Percentiles rank a stretch among this genome's conserved stretches.
phyloP scores from a whole-genome alignment of 1,139 yeast species.

The Diutina scorzettiae region DNA sequence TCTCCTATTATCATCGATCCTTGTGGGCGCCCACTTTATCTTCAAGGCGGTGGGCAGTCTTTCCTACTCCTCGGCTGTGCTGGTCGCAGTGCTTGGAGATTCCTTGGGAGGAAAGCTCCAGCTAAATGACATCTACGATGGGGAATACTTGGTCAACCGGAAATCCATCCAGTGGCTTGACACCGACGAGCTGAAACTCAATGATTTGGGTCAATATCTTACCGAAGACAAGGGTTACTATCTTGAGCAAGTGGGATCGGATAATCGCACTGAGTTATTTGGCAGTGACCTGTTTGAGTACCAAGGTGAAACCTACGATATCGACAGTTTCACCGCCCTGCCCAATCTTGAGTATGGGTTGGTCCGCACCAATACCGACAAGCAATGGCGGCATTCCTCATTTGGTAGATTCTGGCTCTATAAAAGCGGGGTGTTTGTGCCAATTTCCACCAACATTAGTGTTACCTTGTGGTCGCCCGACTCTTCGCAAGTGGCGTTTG shows the following conservation, averaged over 20 bases:
- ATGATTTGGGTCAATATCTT: slow-evolving; percentile 47
- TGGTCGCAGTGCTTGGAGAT: too few species aligned
- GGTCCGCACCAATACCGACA: slow-evolving; percentile 38
- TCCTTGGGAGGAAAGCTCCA: not conserved
- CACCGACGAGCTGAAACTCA: slow-evolving; percentile 28
- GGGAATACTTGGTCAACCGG: slow-evolving; percentile 35
- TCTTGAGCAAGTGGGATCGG: slow-evolving; percentile 25
- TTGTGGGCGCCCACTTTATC: too few species aligned
- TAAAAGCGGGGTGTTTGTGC: slow-evolving; percentile 11
- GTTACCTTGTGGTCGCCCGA: slow-evolving; percentile 20
- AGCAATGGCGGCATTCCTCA: slow-evolving; percentile 35
- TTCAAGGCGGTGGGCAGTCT: too few species aligned
- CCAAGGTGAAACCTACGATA: slow-evolving; percentile 27
- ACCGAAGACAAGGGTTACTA: slow-evolving; percentile 17
- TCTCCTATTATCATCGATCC: too few species aligned
- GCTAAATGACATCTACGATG: slow-evolving; percentile 21
- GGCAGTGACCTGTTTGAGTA: slow-evolving; percentile 34
- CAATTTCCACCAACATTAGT: slow-evolving; percentile 12
- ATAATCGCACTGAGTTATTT: slow-evolving; percentile 33
- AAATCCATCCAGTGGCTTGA: slow-evolving; percentile 58
- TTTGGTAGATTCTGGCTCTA: slow-evolving; percentile 31
- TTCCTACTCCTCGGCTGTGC: too few species aligned
- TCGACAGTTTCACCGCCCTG: slow-evolving; percentile 47
- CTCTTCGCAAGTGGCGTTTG: slow-evolving; percentile 24
- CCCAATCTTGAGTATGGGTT: slow-evolving; percentile 50